Conservation (phyloP, 2,329 filamentous ascomycete species). For the Microascus cirrosus region DNA sequence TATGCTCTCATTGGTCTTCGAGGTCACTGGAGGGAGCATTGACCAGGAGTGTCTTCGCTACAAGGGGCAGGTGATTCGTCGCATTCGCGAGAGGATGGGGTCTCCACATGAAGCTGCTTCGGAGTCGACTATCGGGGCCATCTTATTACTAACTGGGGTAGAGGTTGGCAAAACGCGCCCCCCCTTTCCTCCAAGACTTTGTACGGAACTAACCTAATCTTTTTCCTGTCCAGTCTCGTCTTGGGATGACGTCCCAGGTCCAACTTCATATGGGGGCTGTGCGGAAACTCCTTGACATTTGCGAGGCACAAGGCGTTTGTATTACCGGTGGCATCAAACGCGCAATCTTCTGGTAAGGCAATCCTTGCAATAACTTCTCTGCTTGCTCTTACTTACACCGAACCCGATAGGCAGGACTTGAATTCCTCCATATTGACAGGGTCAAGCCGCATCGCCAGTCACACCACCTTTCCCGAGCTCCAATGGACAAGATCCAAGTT, state of each 20-base stretch:
- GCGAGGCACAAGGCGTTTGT: slow-evolving; percentile 14
- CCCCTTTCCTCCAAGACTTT: neutral
- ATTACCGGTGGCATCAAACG: slow-evolving; percentile 23
- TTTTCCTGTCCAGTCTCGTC: slow-evolving; percentile 18
- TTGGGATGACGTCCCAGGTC: slow-evolving; percentile 22
- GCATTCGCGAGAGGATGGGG: slow-evolving; percentile 21
- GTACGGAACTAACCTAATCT: slow-evolving; percentile 1
- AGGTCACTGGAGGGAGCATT: slow-evolving; percentile 12
- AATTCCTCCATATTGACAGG: slow-evolving; percentile 26
- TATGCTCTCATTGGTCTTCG: slow-evolving; percentile 26
- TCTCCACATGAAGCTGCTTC: slow-evolving; percentile 15
- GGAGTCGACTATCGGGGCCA: slow-evolving; percentile 26
- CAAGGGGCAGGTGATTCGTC: slow-evolving; percentile 17
- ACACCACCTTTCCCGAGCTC: slow-evolving; percentile 28
- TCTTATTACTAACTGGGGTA: slow-evolving; percentile 27
- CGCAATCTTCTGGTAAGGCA: neutral
- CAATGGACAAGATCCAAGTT: slow-evolving; percentile 24
- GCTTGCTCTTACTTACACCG: neutral
- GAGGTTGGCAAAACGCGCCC: slow-evolving; percentile 20
- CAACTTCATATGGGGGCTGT: slow-evolving; percentile 30
- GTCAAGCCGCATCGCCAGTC: slow-evolving; percentile 24
- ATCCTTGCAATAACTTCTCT: neutral
- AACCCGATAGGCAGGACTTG: slow-evolving; percentile 25
- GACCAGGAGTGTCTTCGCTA: slow-evolving; percentile 23
- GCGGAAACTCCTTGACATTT: slow-evolving; percentile 19